Conservation (phyloP, 2,329 filamentous ascomycete genomes). For the Pseudogymnoascus verrucosus region DNA sequence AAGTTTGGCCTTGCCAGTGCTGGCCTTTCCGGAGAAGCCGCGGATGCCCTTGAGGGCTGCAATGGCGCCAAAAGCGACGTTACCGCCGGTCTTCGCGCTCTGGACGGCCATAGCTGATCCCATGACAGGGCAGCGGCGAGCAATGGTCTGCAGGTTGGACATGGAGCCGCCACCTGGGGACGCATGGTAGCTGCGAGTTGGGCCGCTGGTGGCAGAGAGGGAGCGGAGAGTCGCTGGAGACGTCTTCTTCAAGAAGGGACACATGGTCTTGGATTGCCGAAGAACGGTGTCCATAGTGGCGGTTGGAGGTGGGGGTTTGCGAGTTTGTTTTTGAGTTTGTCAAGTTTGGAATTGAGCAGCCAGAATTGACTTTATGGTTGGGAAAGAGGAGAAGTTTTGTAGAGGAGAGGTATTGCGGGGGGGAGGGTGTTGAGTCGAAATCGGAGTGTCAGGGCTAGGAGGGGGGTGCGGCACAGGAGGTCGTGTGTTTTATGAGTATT, state of each 20-base stretch:
- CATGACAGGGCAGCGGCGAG: slow-evolving; percentile 96
- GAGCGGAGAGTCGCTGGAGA: slow-evolving; percentile 86
- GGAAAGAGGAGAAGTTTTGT: background rate
- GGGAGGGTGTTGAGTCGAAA: background rate
- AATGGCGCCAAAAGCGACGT: slow-evolving; percentile 32
- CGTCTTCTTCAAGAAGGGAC: slow-evolving; percentile 93
- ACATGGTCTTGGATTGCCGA: slow-evolving; percentile 92
- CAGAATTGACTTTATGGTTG: background rate
- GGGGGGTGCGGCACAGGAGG: background rate
- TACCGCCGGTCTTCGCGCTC: slow-evolving; percentile 46
- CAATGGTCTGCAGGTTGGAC: slow-evolving; percentile 92
- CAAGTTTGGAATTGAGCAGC: background rate
- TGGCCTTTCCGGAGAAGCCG: slow-evolving; percentile 42
- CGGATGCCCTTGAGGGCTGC: slow-evolving; percentile 43
- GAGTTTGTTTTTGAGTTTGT: background rate
- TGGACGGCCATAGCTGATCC: slow-evolving; percentile 93
- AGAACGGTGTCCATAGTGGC: slow-evolving; percentile 80
- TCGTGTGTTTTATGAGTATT: slow-evolving; percentile 2
- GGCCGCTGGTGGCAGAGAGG: slow-evolving; percentile 63
- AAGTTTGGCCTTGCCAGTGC: slow-evolving; percentile 60
- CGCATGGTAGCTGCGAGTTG: slow-evolving; percentile 45
- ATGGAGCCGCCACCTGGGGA: slow-evolving; percentile 84
- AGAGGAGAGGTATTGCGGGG: background rate
- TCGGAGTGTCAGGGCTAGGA: background rate
- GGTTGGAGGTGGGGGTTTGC: background rate